Evolutionary conservation across 2,329 filamentous ascomycete genomes (phyloP).

Genomic region (Daldinia sp.): DNA sequence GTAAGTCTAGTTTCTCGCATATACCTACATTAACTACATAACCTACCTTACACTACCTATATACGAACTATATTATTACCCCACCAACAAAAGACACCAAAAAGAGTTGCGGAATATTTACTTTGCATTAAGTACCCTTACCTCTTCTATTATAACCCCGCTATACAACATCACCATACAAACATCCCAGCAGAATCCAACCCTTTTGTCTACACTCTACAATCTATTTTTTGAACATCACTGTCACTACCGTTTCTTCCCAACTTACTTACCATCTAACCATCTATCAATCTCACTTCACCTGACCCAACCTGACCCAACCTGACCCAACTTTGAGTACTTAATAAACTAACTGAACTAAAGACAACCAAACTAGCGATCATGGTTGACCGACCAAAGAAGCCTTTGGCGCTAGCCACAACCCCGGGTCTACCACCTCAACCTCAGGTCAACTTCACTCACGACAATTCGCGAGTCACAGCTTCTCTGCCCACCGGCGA

Average conservation of each 20-base stretch:
- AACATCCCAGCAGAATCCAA: neutral
- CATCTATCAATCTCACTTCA: neutral
- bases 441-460: constrained; percentile 78
- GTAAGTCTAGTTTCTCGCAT: too few species aligned
- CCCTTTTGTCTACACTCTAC: neutral
- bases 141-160: constrained; percentile 21
- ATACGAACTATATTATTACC: constrained; percentile 18
- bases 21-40: too few species aligned
- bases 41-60: neutral
- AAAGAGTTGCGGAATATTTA: constrained; percentile 35
- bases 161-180: constrained; percentile 16
- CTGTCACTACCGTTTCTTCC: neutral
- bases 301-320: neutral
- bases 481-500: constrained; percentile 88
- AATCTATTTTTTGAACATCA: neutral
- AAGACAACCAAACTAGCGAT: constrained; percentile 17
- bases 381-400: constrained; percentile 88
- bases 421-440: constrained; percentile 80
- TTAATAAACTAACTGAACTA: constrained; percentile 1
- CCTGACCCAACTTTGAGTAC: neutral
- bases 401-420: constrained; percentile 80
- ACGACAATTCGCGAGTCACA: constrained; percentile 78
- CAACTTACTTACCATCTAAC: neutral
- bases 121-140: constrained; percentile 19
- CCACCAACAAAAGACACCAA: constrained; percentile 33